These are phyloP conservation scores for Neonectria magnoliae DNA, from an alignment of 2,329 filamentous ascomycete genomes.

Conservation along the genomic window DNA sequence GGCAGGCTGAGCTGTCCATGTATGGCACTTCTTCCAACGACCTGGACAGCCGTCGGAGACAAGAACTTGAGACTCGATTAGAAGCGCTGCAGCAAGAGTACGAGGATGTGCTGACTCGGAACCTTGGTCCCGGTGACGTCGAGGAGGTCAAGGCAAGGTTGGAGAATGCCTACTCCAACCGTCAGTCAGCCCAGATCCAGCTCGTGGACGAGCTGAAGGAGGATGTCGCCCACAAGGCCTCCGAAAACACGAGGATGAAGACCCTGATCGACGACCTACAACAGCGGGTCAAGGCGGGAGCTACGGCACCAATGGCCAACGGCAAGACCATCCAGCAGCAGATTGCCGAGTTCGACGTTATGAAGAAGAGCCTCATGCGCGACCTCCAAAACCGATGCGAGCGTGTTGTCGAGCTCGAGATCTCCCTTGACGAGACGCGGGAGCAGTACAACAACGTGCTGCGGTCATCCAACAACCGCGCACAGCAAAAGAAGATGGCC, in stretches of 20 bases:
- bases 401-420: slow-evolving; percentile 96
- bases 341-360: slow-evolving; percentile 97
- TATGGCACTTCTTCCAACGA: slow-evolving; percentile 74
- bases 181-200: slow-evolving; percentile 77
- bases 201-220: slow-evolving; percentile 80
- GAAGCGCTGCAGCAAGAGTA: slow-evolving; percentile 82
- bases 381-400: slow-evolving; percentile 98
- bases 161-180: slow-evolving; percentile 79
- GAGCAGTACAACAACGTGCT: slow-evolving; percentile 99
- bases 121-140: slow-evolving; percentile 80
- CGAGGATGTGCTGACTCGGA: slow-evolving; percentile 81
- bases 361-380: slow-evolving; percentile 99
- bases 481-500: slow-evolving; percentile 99
- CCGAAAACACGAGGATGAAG: slow-evolving; percentile 85
- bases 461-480: slow-evolving; percentile 94
- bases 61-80: slow-evolving; percentile 81
- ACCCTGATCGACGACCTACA: slow-evolving; percentile 83
- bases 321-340: slow-evolving; percentile 97
- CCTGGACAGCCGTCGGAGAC: slow-evolving; percentile 72
- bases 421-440: slow-evolving; percentile 94
- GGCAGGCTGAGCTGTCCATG: slow-evolving; percentile 89
- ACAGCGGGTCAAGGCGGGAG: slow-evolving; percentile 73
- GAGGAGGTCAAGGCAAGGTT: slow-evolving; percentile 86
- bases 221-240: slow-evolving; percentile 78
- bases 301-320: slow-evolving; percentile 70